Base-by-base conservation (phyloP, 2,329 filamentous ascomycete species). In the Madurella mycetomatis region DNA sequence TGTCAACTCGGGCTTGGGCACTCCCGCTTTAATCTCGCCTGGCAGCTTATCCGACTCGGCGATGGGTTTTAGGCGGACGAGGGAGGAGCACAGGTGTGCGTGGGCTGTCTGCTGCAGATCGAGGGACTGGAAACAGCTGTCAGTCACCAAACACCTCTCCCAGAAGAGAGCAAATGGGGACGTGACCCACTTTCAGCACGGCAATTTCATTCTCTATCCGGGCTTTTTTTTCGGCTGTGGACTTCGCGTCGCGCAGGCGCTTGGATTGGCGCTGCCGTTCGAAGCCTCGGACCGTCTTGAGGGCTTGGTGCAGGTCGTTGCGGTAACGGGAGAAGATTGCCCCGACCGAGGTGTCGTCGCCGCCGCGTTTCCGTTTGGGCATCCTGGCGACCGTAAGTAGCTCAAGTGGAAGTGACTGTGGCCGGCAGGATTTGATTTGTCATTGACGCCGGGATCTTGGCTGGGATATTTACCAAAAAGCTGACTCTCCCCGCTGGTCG, bases 181-280 rank as follows among this genome's bases (percentile, higher is more conserved):
- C 4, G 34, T 37, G 34, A 56, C 70, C 70, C 66, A 74, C 83
- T 73, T 82, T 84, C 12, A 84, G 66, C 9, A 82, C 77, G 0
- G 72, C 67, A 43, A 83, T 66, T 64, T 84, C 88, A 34, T 79
- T 78, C 58, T 88, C 81, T 32, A 92, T 72, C 17, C 87, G 76
- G 54, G 74, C 72, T 18, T 81, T 72, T 64, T 84, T 82, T 43
- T 78, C 78, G 9, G 70, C 60, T 1, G 70, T 66, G 15, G 72
- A 63, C 49, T 73, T 75, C 49, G 72, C 71, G 30, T 82, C 79
- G 47, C 71, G 76, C 13, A 81, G 69, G 41, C 78, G 74, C 67
- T 83, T 86, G 57, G 85, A 79, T 56, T 88, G 78, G 60, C 90
- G 88, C 71, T 92, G 89, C 44, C 88, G 80, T 73, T 92, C 88